Evolutionary conservation across 129 eudicot genomes (phyloP), one percentile per base, ranked within the genome.

Genomic region (Flaveria sonorensis): DNA sequence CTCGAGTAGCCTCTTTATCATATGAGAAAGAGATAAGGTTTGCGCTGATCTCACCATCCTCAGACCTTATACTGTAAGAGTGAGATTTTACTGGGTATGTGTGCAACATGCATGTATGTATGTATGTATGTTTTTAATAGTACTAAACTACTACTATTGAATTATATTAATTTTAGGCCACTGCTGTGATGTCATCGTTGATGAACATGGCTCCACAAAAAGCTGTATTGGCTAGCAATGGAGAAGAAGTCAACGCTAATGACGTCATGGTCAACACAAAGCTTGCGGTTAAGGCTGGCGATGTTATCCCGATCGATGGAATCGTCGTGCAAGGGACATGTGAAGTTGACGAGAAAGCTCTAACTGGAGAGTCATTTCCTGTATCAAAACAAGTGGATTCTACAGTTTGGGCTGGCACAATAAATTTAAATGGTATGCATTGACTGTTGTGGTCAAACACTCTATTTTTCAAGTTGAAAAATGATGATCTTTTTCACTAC

Each of bases 301-400:
- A 94, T 30, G 70, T 82, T 39, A 86, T 94, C 56, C 99, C 99
- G 0, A 83, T 94, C 18, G 99, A 94, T 42, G 99, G 99, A 36
- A 59, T 91, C 62, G 90, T 94, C 11, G 88, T 89, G 4, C 89
- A 91, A 26, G 98, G 97, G 10, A 84, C 78, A 15, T 90, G 98
- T 74, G 98, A 93, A 45, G 97, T 91, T 14, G 97, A 93, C 51
- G 97, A 90, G 83, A 93, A 89, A 74, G 83, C 94, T 18, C 50
- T 93, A 65, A 93, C 98, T 0, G 98, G 98, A 36, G 98, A 93
- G 82, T 90, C 98, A 10, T 86, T 87, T 72, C 98, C 98, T 1
- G 96, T 87, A 7, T 19, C 88, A 3, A 93, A 93, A 73, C 86
- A 91, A 74, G 79, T 81, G 43, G 96, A 87, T 68, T 91, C 96